Evolutionary conservation across 2,329 filamentous ascomycete genomes (phyloP).

Genomic region (Aspergillus sp.): DNA sequence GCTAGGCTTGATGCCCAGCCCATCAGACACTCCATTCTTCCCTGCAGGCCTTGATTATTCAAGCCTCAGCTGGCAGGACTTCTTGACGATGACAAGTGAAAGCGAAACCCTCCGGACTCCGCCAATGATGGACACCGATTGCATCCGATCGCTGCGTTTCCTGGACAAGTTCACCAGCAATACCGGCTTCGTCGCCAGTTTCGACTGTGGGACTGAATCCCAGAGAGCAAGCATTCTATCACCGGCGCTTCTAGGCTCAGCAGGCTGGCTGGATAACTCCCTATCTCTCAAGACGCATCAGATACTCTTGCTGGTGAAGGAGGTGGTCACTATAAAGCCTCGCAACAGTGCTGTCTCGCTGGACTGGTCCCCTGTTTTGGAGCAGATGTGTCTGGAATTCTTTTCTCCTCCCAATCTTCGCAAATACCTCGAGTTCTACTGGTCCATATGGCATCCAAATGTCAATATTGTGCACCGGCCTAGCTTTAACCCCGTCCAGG

Average conservation of each 20-base stretch:
- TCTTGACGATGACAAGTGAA: not conserved
- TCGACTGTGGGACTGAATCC: conserved; percentile 36
- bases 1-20: not conserved
- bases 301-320: conserved; percentile 35
- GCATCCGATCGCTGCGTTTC: conserved; percentile 27
- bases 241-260: not conserved
- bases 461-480: conserved; percentile 37
- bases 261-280: conserved; percentile 30
- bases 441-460: conserved; percentile 41
- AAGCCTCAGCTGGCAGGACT: conserved; percentile 2
- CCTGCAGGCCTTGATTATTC: not conserved
- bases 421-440: conserved; percentile 35
- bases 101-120: not conserved
- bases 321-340: conserved; percentile 35
- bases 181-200: conserved; percentile 36
- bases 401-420: conserved; percentile 27
- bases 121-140: not conserved
- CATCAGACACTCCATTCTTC: not conserved
- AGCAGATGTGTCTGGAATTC: conserved; percentile 25
- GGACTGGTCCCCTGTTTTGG: conserved; percentile 32
- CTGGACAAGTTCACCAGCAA: conserved; percentile 38
- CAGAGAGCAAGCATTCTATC: conserved; percentile 30
- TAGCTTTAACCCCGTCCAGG: conserved; percentile 31
- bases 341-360: conserved; percentile 34
- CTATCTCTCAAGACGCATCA: conserved; percentile 37